Evolutionary conservation across 2,329 filamentous ascomycete species (phyloP).

Genomic region (Phialophora verrucosa): DNA sequence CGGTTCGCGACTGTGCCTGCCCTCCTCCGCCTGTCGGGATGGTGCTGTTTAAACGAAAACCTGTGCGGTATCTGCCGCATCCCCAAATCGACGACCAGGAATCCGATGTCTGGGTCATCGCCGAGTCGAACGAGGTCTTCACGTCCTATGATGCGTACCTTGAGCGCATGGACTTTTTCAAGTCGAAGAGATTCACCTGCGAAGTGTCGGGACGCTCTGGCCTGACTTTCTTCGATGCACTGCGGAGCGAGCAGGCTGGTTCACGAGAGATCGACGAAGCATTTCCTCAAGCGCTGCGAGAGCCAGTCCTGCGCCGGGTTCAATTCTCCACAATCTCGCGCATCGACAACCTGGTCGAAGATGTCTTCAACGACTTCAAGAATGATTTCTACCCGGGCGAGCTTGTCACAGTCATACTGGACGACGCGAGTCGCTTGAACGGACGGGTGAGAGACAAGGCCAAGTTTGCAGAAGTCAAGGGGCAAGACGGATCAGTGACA

Average conservation of each 20-base stretch:
- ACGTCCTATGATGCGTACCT: conserved; percentile 86
- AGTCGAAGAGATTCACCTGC: conserved; percentile 80
- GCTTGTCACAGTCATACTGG: conserved; percentile 73
- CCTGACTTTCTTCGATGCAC: conserved; percentile 88
- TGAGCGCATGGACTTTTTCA: conserved; percentile 56
- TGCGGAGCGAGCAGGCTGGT: conserved; percentile 76
- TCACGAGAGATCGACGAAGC: conserved; percentile 87
- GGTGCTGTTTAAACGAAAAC: conserved; percentile 97
- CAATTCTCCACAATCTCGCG: conserved; percentile 89
- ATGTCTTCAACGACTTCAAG: conserved; percentile 69
- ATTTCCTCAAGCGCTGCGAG: conserved; percentile 89
- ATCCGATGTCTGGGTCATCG: conserved; percentile 89
- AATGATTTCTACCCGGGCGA: conserved; percentile 91
- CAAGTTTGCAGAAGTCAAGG: conserved; percentile 66
- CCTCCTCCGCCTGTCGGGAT: conserved; percentile 48
- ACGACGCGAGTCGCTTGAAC: conserved; percentile 66
- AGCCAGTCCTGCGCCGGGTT: conserved; percentile 85
- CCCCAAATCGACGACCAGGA: conserved; percentile 79
- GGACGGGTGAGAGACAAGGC: conserved; percentile 86
- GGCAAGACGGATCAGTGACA: conserved; percentile 71
- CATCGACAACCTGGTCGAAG: conserved; percentile 73
- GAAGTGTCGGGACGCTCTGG: conserved; percentile 93
- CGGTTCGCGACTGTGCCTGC: background rate
- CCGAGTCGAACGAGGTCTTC: conserved; percentile 89
- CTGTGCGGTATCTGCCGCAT: conserved; percentile 77